A percentile compares a stretch with the other conserved stretches of the same genome.
phyloP scores from a whole-genome alignment of 768 basidiomycete genomes.

The Nevesoporus exiguus region DNA sequence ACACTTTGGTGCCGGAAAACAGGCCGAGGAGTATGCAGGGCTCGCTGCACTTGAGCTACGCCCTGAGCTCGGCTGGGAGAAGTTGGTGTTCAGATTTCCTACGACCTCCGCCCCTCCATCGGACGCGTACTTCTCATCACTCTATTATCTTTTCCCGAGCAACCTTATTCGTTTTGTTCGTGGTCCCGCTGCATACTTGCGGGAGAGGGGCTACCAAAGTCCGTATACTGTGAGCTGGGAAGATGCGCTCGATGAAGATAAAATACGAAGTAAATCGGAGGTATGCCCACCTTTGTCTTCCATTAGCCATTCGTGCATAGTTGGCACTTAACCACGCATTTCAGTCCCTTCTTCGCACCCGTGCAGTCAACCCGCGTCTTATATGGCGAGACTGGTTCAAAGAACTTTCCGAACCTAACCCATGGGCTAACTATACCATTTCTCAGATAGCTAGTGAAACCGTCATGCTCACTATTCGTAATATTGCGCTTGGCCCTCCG shows the following conservation, averaged over 20 bases:
- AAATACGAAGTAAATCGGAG: slow-evolving; percentile 71
- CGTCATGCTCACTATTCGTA: slow-evolving; percentile 61
- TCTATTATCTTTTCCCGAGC: slow-evolving; percentile 91
- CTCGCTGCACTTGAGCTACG: slow-evolving; percentile 42
- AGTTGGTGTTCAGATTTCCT: slow-evolving; percentile 59
- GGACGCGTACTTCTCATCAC: slow-evolving; percentile 65
- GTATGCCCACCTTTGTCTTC: slow-evolving; percentile 36
- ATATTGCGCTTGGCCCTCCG: slow-evolving; percentile 49
- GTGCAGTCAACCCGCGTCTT: slow-evolving; percentile 70
- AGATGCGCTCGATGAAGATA: slow-evolving; percentile 60
- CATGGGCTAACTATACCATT: slow-evolving; percentile 65
- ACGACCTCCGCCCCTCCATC: slow-evolving; percentile 56
- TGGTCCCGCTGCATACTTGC: slow-evolving; percentile 62
- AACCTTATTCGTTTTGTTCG: slow-evolving; percentile 81
- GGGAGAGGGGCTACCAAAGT: slow-evolving; percentile 44
- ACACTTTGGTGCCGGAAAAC: not conserved
- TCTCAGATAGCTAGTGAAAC: slow-evolving; percentile 65
- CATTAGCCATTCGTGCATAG: not conserved
- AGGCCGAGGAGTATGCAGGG: slow-evolving; percentile 31
- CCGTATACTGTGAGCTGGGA: slow-evolving; percentile 74
- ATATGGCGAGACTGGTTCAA: slow-evolving; percentile 60
- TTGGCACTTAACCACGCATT: slow-evolving; percentile 1
- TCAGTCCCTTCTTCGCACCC: slow-evolving; percentile 66
- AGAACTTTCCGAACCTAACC: slow-evolving; percentile 60
- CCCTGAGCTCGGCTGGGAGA: slow-evolving; percentile 64